These are phyloP conservation scores for Coemansia sp. DNA, from an alignment of 192 early-diverging fungal species.

Conservation along the genomic window DNA sequence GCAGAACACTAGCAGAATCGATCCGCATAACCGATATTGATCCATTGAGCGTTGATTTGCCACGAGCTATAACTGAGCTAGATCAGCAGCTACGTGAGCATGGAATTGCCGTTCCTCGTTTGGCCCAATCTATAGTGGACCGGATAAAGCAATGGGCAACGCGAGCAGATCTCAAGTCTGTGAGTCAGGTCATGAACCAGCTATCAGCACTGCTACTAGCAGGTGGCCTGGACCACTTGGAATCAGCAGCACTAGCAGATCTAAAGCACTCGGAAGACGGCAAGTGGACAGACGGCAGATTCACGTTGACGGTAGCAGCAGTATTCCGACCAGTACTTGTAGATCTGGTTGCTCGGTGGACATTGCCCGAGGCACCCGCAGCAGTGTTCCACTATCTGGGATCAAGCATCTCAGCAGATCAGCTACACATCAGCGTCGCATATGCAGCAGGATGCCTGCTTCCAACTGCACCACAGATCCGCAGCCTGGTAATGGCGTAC, in stretches of 20 bases:
- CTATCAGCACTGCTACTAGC: slow-evolving; percentile 36
- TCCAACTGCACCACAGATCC: slow-evolving; percentile 68
- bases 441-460: slow-evolving; percentile 61
- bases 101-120: background rate
- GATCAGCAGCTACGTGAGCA: background rate
- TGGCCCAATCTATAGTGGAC: slow-evolving; percentile 11
- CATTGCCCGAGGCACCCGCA: slow-evolving; percentile 43
- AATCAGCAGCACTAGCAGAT: background rate
- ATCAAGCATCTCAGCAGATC: slow-evolving; percentile 3
- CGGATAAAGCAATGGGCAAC: slow-evolving; percentile 25
- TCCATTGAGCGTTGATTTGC: slow-evolving; percentile 48
- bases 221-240: slow-evolving; percentile 13
- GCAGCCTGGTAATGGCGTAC: slow-evolving; percentile 53
- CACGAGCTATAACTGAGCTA: slow-evolving; percentile 17
- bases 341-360: slow-evolving; percentile 80
- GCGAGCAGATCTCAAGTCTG: slow-evolving; percentile 3
- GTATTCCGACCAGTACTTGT: slow-evolving; percentile 73
- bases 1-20: slow-evolving; percentile 7
- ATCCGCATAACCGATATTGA: slow-evolving; percentile 32
- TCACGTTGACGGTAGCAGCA: slow-evolving; percentile 21
- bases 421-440: slow-evolving; percentile 45
- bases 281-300: slow-evolving; percentile 36
- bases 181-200: slow-evolving; percentile 14
- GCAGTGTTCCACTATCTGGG: slow-evolving; percentile 23
- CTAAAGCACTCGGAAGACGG: background rate